Conservation (phyloP, 352 stramenopile species). For the Blastocystis sp. region DNA sequence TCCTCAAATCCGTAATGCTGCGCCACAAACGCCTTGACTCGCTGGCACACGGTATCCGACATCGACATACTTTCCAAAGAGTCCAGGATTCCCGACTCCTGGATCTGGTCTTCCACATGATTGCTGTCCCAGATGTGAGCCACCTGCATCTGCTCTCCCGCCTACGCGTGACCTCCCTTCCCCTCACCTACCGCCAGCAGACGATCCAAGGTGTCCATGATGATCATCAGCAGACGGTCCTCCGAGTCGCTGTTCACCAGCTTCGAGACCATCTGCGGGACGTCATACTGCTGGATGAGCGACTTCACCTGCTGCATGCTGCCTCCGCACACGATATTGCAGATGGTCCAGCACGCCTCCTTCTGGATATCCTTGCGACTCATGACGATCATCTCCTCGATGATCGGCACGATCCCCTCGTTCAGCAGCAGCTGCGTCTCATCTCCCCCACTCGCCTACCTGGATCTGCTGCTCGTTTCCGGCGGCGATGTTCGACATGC, state of each 20-base stretch:
- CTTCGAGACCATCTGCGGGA: constrained; percentile 78
- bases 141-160: constrained; percentile 73
- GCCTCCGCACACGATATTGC: constrained; percentile 84
- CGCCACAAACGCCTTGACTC: constrained; percentile 84
- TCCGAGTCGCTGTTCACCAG: constrained; percentile 82
- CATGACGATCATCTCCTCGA: constrained; percentile 87
- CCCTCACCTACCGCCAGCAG: constrained; percentile 80
- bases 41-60: constrained; percentile 71
- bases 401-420: constrained; percentile 85
- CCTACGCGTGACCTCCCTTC: constrained; percentile 64
- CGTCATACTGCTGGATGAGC: constrained; percentile 84
- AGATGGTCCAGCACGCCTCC: constrained; percentile 94
- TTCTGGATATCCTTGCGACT: constrained; percentile 96
- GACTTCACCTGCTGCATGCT: constrained; percentile 84
- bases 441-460: constrained; percentile 55
- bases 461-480: constrained; percentile 97
- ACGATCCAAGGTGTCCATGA: constrained; percentile 95
- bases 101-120: constrained; percentile 88
- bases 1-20: constrained; percentile 93
- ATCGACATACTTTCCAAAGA: constrained; percentile 63
- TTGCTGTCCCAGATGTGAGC: constrained; percentile 75
- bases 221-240: constrained; percentile 92
- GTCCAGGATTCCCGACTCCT: constrained; percentile 66
- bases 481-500: constrained; percentile 96
- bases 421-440: constrained; percentile 76